phyloP scores from a whole-genome alignment of 2,329 filamentous ascomycete genomes.

The Pezicula neosporulosa region DNA sequence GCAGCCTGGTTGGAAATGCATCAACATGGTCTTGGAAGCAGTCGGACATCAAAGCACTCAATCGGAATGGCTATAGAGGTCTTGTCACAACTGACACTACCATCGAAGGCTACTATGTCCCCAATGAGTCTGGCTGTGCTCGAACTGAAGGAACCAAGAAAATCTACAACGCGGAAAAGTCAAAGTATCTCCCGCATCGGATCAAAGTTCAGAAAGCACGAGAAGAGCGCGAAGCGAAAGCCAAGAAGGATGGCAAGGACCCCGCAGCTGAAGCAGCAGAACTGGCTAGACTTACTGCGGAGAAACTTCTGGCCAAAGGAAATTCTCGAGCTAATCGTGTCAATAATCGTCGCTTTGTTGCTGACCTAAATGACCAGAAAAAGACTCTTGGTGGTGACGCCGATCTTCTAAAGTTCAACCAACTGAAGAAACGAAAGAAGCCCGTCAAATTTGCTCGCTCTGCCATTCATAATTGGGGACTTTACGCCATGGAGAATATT shows the following conservation, averaged over 20 bases:
- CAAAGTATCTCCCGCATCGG: slow-evolving; percentile 94
- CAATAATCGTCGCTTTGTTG: slow-evolving; percentile 91
- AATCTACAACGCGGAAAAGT: slow-evolving; percentile 96
- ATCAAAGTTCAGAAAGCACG: slow-evolving; percentile 92
- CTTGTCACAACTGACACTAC: slow-evolving; percentile 31
- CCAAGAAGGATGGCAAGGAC: slow-evolving; percentile 65
- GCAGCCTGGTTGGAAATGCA: slow-evolving; percentile 45
- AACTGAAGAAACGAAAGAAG: slow-evolving; percentile 99
- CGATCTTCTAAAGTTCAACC: slow-evolving; percentile 95
- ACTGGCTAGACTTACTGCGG: slow-evolving; percentile 68
- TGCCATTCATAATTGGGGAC: slow-evolving; percentile 97
- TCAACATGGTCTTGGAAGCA: slow-evolving; percentile 68
- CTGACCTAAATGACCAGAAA: slow-evolving; percentile 94
- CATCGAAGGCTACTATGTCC: slow-evolving; percentile 73
- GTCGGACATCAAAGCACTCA: slow-evolving; percentile 68
- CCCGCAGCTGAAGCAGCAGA: slow-evolving; percentile 64
- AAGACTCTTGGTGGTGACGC: slow-evolving; percentile 79
- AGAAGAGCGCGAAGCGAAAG: slow-evolving; percentile 82
- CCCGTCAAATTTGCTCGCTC: slow-evolving; percentile 96
- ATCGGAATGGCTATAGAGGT: slow-evolving; percentile 52
- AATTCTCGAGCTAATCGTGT: slow-evolving; percentile 92
- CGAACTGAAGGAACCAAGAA: slow-evolving; percentile 92
- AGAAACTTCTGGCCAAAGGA: slow-evolving; percentile 80
- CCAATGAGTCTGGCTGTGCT: slow-evolving; percentile 80
- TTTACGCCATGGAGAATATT: slow-evolving; percentile 98